Evolutionary conservation across 768 basidiomycete genomes (phyloP), one percentile per base, ranked within the genome.

Genomic region (Tulasnella sp.): DNA sequence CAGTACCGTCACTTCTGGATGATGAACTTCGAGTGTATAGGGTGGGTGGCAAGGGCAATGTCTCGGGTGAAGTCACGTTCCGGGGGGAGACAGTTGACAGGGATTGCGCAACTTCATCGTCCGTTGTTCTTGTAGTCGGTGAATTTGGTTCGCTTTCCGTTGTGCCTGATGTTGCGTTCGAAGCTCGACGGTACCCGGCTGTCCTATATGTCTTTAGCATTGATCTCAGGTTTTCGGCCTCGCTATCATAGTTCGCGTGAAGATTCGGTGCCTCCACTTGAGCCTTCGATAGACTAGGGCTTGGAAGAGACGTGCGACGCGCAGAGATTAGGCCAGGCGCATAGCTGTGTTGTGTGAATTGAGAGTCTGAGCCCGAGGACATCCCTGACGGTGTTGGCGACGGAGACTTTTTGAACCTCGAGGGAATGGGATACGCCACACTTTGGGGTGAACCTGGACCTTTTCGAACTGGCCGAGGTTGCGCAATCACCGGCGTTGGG

Each of bases 231-330:
- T 91, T 92, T 78, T 92, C 92, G 1, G 92, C 88, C 83, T 96
- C 94, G 69, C 94, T 93, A 2, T 95, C 94, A 80, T 91, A 94
- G 84, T 96, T 94, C 1, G 95, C 92, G 83, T 90, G 92, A 82
- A 91, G 94, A 86, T 90, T 94, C 0, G 93, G 91, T 0, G 94
- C 94, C 84, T 95, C 93, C 0, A 90, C 93, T 81, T 90, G 89
- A 81, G 94, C 92, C 12, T 87, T 87, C 11, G 91, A 93, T 6
- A 96, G 86, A 16, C 91, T 92, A n/a, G 94, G 93, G 89, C 76
- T 91, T 89, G 40, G 89, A 86, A n/a, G 89, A 86, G 16, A 92
- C 85, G 50, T 84, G 93, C 92, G 5, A 90, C 89, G 12, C 88
- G 81, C 64, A 84, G 85, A 60, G 37, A 80, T 86, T 20, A 75